phyloP scores from a whole-genome alignment of 202 grass and related monocot genomes.

The Cymbopogon flexuosus region DNA sequence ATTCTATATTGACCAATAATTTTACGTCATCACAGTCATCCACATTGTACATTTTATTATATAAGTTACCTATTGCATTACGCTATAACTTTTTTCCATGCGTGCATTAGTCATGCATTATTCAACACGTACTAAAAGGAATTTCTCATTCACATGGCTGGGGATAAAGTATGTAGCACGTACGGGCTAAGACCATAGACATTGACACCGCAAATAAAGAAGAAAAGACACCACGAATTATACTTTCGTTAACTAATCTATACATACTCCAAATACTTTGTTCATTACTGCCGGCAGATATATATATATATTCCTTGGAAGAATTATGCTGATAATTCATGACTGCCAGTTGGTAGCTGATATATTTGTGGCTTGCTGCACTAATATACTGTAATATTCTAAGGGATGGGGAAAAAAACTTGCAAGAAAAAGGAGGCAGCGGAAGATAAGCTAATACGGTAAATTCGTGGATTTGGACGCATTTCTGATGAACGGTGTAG shows the following conservation, averaged over 20 bases:
- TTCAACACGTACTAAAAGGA: neutral
- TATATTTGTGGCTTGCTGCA: neutral
- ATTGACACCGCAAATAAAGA: neutral
- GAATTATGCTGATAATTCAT: neutral
- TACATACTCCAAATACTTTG: too few relatives aligned
- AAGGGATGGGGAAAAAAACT: neutral
- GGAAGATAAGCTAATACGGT: neutral
- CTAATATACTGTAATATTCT: too few relatives aligned
- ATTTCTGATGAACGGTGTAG: neutral
- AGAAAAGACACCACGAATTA: neutral
- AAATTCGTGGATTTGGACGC: neutral
- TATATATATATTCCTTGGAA: too few relatives aligned
- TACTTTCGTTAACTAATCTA: neutral
- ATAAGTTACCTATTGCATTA: slow-evolving; percentile 1
- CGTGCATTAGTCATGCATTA: neutral
- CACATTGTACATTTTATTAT: neutral
- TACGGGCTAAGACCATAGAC: neutral
- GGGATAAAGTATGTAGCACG: neutral
- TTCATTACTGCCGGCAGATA: neutral
- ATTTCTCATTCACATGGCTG: slow-evolving; percentile 7
- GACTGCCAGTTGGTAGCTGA: neutral
- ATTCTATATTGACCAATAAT: neutral
- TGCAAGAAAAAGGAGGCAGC: slow-evolving; percentile 35
- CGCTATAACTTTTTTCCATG: slow-evolving; percentile 1
- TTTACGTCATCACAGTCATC: neutral